Evolutionary conservation across 768 basidiomycete genomes (phyloP).

Genomic region (Cystobasidium tubakii): DNA sequence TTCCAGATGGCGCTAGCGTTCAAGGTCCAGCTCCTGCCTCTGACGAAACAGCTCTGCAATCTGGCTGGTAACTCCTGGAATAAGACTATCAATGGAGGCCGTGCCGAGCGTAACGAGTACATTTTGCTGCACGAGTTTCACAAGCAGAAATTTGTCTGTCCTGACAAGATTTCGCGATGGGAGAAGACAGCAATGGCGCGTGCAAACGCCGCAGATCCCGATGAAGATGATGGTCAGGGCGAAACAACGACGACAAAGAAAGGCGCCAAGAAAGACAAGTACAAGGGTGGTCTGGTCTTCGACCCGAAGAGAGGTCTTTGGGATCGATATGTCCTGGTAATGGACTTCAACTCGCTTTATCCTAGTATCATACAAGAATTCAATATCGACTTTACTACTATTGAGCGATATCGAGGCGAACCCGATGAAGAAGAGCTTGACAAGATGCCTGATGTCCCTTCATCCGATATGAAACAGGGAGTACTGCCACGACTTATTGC

Average conservation of each 20-base stretch:
- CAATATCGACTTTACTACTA: conserved; percentile 98
- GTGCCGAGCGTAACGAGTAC: conserved; percentile 97
- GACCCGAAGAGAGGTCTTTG: conserved; percentile 91
- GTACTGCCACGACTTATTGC: conserved; percentile 95
- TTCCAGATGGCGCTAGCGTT: conserved; percentile 94
- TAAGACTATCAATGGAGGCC: conserved; percentile 91
- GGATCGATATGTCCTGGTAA: conserved; percentile 95
- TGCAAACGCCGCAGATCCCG: conserved; percentile 56
- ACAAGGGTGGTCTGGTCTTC: conserved; percentile 96
- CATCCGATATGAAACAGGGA: conserved; percentile 65
- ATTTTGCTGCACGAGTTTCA: conserved; percentile 98
- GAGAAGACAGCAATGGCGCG: conserved; percentile 64
- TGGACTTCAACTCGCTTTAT: conserved; percentile 99
- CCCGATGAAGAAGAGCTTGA: conserved; percentile 61
- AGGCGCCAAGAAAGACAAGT: conserved; percentile 67
- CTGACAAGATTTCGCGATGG: conserved; percentile 70
- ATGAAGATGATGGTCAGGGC: conserved; percentile 52
- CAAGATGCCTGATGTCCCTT: conserved; percentile 80
- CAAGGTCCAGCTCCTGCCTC: conserved; percentile 85
- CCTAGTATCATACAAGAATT: conserved; percentile 99
- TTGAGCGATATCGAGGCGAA: conserved; percentile 55
- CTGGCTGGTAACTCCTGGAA: conserved; percentile 96
- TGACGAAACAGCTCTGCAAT: conserved; percentile 89
- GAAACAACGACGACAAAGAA: conserved; percentile 48
- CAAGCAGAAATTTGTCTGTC: conserved; percentile 87